Conservation (phyloP, 768 basidiomycete species). For the Cubamyces lactineus region DNA sequence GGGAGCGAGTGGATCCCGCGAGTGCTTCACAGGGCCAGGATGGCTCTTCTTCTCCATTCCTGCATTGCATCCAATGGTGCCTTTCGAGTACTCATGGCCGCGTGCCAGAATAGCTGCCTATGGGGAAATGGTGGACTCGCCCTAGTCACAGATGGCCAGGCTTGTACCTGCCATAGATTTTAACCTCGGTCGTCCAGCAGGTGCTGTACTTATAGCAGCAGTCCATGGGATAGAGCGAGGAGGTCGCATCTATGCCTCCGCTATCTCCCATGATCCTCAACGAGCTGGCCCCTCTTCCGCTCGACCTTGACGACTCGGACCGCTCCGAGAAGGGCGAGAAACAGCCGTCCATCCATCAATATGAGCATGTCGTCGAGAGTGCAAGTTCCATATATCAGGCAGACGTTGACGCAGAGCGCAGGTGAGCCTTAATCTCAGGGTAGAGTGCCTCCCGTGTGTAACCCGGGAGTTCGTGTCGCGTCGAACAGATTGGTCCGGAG, state of each 20-base stretch:
- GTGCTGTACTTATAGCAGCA: conserved; percentile 1
- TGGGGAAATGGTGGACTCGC: too few relatives aligned
- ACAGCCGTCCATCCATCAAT: neutral
- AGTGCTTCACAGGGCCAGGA: too few relatives aligned
- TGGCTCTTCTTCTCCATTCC: too few relatives aligned
- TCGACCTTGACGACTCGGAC: neutral
- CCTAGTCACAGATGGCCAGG: too few relatives aligned
- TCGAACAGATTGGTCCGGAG: conserved; percentile 25
- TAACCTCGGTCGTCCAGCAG: too few relatives aligned
- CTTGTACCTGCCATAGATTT: too few relatives aligned
- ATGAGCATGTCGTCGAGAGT: neutral
- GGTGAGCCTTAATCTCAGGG: neutral
- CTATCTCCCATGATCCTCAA: neutral
- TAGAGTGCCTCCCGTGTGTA: neutral
- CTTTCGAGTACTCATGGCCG: too few relatives aligned
- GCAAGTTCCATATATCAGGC: neutral
- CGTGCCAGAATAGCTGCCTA: too few relatives aligned
- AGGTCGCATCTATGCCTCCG: neutral
- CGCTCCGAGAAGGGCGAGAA: neutral
- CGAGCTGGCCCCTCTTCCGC: neutral
- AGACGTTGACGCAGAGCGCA: conserved; percentile 14
- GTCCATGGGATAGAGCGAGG: neutral
- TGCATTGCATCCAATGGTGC: too few relatives aligned
- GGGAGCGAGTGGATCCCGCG: too few relatives aligned
- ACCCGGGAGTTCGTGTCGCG: neutral